phyloP scores from a whole-genome alignment of 352 stramenopile genomes.

The Achlya hypogyna region DNA sequence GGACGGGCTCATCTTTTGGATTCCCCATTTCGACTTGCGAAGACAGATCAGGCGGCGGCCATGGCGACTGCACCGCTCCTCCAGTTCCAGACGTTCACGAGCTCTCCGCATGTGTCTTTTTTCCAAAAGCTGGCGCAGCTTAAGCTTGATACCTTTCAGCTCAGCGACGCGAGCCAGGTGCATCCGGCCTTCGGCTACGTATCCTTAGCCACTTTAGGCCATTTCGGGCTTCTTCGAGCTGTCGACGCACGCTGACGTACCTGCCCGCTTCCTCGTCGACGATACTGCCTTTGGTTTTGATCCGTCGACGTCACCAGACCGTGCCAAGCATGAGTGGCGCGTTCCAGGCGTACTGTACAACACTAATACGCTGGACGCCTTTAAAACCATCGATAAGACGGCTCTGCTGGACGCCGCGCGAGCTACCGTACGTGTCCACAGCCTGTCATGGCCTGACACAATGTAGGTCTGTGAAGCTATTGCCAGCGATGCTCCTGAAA shows the following conservation, averaged over 20 bases:
- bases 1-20: too few relatives aligned
- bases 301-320: slow-evolving; percentile 25
- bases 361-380: slow-evolving; percentile 84
- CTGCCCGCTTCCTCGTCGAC: slow-evolving; percentile 62
- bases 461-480: not conserved
- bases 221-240: slow-evolving; percentile 61
- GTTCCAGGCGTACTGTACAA: slow-evolving; percentile 62
- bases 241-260: slow-evolving; percentile 45
- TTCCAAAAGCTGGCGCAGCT: slow-evolving; percentile 68
- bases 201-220: slow-evolving; percentile 21
- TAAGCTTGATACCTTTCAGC: slow-evolving; percentile 77
- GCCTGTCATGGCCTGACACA: not conserved
- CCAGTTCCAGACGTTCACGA: slow-evolving; percentile 77
- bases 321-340: slow-evolving; percentile 67
- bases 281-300: slow-evolving; percentile 47
- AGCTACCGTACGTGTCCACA: slow-evolving; percentile 5
- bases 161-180: slow-evolving; percentile 60
- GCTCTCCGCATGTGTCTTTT: slow-evolving; percentile 70
- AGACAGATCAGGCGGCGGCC: not conserved
- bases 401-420: slow-evolving; percentile 43
- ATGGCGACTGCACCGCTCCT: slow-evolving; percentile 25
- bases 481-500: not conserved
- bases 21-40: too few relatives aligned
- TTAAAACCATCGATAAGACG: slow-evolving; percentile 78
- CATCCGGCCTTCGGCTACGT: not conserved